Conservation (phyloP, 768 basidiomycete species). For the Mycena latifolia region DNA sequence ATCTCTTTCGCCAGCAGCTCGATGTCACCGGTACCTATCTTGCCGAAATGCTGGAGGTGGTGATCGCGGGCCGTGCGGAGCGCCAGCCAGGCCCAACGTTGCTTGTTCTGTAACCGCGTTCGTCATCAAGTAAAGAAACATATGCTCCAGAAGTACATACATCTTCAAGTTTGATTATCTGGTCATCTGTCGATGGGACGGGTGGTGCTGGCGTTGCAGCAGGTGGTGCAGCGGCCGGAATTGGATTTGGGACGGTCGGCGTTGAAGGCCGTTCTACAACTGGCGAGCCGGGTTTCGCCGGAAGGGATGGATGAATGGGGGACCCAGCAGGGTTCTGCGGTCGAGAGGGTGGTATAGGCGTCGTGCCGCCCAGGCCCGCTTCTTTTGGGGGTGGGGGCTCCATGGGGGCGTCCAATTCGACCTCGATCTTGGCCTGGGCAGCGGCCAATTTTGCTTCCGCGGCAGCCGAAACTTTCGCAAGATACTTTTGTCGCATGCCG, state of each 20-base stretch:
- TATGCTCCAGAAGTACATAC: slow-evolving; percentile 23
- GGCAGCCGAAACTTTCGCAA: slow-evolving; percentile 45
- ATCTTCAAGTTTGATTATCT: slow-evolving; percentile 35
- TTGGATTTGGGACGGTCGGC: slow-evolving; percentile 34
- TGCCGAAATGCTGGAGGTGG: slow-evolving; percentile 82
- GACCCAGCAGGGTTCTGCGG: slow-evolving; percentile 50
- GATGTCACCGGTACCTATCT: slow-evolving; percentile 85
- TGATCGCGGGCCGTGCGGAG: slow-evolving; percentile 81
- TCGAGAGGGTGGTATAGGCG: slow-evolving; percentile 44
- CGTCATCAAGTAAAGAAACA: not conserved
- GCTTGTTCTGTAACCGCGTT: slow-evolving; percentile 67
- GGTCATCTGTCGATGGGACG: slow-evolving; percentile 38
- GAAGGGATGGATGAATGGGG: slow-evolving; percentile 76
- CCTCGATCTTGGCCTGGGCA: slow-evolving; percentile 33
- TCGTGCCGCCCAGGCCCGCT: slow-evolving; percentile 33
- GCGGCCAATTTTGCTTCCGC: slow-evolving; percentile 41
- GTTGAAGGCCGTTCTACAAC: not conserved
- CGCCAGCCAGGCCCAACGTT: slow-evolving; percentile 85
- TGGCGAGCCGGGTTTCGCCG: slow-evolving; percentile 72
- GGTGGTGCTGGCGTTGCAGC: slow-evolving; percentile 45
- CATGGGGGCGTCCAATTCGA: slow-evolving; percentile 23
- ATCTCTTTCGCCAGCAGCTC: slow-evolving; percentile 63
- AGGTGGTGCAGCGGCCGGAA: slow-evolving; percentile 38
- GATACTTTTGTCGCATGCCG: slow-evolving; percentile 59
- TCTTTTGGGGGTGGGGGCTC: slow-evolving; percentile 34